Evolutionary conservation across 1,139 yeast species (phyloP).

Genomic region (Magnusiomyces clavatus): DNA sequence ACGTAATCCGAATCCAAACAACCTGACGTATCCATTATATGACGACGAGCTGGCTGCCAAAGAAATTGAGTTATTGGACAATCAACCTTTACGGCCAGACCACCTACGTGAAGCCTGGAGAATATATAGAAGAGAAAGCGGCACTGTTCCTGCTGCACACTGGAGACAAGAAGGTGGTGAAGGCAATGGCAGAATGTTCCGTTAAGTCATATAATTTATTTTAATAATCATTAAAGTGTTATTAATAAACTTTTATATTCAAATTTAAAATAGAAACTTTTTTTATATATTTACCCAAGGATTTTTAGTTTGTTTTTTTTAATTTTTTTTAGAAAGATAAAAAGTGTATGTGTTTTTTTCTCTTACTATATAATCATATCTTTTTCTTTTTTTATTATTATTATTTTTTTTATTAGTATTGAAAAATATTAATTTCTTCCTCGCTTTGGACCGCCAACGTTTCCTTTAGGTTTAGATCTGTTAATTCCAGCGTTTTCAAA

Average conservation of each 20-base stretch:
- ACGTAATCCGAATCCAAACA: background rate
- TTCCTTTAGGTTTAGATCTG: slow-evolving; percentile 1
- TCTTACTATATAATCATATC: no score
- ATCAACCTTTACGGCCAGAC: slow-evolving; percentile 66
- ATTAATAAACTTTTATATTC: no score
- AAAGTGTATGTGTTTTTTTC: no score
- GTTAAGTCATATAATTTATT: slow-evolving; percentile 31
- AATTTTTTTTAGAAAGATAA: no score
- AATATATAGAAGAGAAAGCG: slow-evolving; percentile 55
- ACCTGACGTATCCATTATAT: background rate
- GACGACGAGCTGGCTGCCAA: slow-evolving; percentile 36
- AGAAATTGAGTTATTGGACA: slow-evolving; percentile 22
- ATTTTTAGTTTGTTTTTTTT: no score
- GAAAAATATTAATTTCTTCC: no score
- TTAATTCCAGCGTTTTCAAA: background rate
- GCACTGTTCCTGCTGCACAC: slow-evolving; percentile 52
- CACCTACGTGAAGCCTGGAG: slow-evolving; percentile 89
- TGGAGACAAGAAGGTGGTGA: slow-evolving; percentile 73
- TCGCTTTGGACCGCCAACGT: slow-evolving; percentile 33
- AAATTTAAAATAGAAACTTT: no score
- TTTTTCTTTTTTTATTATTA: no score
- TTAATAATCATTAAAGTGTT: no score
- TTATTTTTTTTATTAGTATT: no score
- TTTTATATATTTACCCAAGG: no score
- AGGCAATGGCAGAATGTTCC: slow-evolving; percentile 58